Conservation (phyloP, 345 rosid species). For the Passiflora organensis region DNA sequence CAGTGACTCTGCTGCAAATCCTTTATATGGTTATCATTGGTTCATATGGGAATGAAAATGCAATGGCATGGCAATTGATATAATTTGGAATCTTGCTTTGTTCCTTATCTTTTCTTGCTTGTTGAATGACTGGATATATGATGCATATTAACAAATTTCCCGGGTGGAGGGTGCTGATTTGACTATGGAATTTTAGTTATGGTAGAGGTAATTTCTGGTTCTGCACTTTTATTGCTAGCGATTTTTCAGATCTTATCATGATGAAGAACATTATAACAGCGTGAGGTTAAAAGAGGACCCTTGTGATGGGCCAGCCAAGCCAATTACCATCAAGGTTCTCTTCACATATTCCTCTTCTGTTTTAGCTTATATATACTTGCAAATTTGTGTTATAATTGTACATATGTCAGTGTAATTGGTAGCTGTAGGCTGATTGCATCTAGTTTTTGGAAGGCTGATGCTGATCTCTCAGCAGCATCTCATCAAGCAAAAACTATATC, state of each 20-base stretch:
- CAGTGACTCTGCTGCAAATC: too few relatives aligned
- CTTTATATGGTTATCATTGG: background rate
- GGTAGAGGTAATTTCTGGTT: background rate
- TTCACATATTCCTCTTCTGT: background rate
- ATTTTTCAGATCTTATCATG: conserved; percentile 75
- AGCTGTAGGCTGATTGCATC: conserved; percentile 37
- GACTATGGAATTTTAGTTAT: conserved; percentile 1
- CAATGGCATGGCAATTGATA: too few relatives aligned
- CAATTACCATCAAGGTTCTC: conserved; percentile 67
- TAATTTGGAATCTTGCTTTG: too few relatives aligned
- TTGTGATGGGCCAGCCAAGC: conserved; percentile 67
- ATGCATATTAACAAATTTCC: background rate
- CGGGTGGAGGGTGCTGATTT: background rate
- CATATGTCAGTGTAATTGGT: conserved; percentile 14
- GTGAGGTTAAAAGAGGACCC: conserved; percentile 69
- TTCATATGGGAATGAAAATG: background rate
- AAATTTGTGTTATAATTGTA: conserved; percentile 4
- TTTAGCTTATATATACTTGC: background rate
- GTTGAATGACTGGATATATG: background rate
- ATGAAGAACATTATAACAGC: conserved; percentile 90
- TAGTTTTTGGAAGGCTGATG: conserved; percentile 79
- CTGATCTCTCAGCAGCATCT: conserved; percentile 69
- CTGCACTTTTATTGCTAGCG: background rate
- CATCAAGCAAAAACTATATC: conserved; percentile 51
- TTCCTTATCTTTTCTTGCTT: too few relatives aligned